Evolutionary conservation across 495 filamentous ascomycete species (phyloP), one percentile per base, ranked within the genome.

Genomic region (Choiromyces venosus): DNA sequence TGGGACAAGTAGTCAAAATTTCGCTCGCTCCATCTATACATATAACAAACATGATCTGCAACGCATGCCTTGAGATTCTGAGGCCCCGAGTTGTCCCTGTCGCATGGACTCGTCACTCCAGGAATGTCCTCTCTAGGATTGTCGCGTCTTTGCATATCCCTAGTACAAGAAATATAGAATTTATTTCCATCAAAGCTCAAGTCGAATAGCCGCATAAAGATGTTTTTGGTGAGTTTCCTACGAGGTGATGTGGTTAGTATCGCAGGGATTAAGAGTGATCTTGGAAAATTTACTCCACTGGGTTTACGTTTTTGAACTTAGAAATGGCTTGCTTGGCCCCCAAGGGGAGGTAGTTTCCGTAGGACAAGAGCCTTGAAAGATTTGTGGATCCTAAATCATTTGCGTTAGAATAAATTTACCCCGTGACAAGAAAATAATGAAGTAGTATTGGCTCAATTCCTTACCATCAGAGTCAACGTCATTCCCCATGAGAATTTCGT

Each of bases 61-160:
- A 80, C 44, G 42, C 79, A 80, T 36, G 79, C 79, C 67, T 80
- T 80, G 66, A 80, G 71, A 39, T 80, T 70, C 37, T 78, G 74
- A 12, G 79, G 78, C 4, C 79, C 79, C 29, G 65, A 70, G 44
- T 78, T 77, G 61, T 80, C 79, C 25, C 70, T 61, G 3, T 56
- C 46, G 29, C 78, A 80, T 16, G 40, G 29, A 37, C 65, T 56
- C 14, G 8, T 52, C 5, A 64, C 5, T 1, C 73, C 64, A 35
- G 33, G 16, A 14, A 42, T 12, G 19, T 77, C 75, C 8, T 18
- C 65, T 4, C 33, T 61, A 29, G 73, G 73, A 8, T 67, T 37
- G 4, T 33, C 7, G 1, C 75, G 75, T 8, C 52, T 68, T 29
- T 75, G 56, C 29, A 52, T 56, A 39, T 81, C 78, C 65, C 66